Conservation (phyloP, 1,284 basidiomycete genomes). For the Salmacisia buchloeana region DNA sequence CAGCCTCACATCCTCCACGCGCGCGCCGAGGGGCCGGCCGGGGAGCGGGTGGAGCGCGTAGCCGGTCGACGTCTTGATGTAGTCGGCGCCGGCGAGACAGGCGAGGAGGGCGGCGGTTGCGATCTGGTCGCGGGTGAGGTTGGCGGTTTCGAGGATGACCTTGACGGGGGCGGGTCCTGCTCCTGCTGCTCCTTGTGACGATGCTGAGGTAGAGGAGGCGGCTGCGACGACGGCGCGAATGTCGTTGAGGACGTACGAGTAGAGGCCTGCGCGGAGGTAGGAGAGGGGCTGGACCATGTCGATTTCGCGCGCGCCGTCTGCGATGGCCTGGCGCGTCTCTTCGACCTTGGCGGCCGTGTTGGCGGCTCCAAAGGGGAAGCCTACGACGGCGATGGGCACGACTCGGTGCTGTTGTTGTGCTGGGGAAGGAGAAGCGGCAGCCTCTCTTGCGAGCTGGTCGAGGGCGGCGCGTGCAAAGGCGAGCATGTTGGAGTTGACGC, state of each 20-base stretch:
- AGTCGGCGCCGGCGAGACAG: conserved; percentile 34
- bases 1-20: conserved; percentile 30
- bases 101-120: conserved; percentile 28
- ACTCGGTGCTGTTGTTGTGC: conserved; percentile 8
- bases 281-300: conserved; percentile 29
- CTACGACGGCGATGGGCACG: conserved; percentile 28
- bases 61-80: conserved; percentile 44
- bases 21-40: conserved; percentile 26
- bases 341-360: conserved; percentile 28
- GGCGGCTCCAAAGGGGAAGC: conserved; percentile 30
- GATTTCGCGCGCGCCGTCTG: conserved; percentile 36
- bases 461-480: conserved; percentile 57
- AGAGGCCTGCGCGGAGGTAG: conserved; percentile 14
- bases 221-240: conserved; percentile 27
- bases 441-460: not conserved
- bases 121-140: conserved; percentile 31
- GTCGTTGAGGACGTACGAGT: conserved; percentile 27
- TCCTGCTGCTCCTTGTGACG: not conserved
- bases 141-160: conserved; percentile 40
- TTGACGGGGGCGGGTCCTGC: conserved; percentile 31
- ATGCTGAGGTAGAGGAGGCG: conserved; percentile 10
- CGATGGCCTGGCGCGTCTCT: conserved; percentile 25
- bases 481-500: conserved; percentile 39
- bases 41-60: conserved; percentile 19
- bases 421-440: not conserved